These are phyloP conservation scores for Xerocomellus chrysenteron DNA, from an alignment of 768 basidiomycete genomes.

Conservation along the genomic window DNA sequence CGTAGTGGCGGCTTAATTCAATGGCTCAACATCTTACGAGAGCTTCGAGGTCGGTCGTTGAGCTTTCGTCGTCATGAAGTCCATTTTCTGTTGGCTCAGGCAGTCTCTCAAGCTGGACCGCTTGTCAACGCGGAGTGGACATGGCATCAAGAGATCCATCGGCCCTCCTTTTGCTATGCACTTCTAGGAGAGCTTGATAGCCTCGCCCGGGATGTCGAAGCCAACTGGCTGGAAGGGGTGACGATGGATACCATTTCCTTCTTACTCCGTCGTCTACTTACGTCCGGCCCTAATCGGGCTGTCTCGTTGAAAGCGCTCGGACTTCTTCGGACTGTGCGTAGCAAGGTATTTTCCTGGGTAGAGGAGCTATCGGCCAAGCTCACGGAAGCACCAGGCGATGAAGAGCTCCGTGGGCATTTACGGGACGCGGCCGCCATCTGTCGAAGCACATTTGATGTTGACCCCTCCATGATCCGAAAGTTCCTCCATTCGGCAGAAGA, in stretches of 20 bases:
- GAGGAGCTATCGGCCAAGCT: slow-evolving; percentile 28
- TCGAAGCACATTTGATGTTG: slow-evolving; percentile 33
- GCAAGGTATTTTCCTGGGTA: slow-evolving; percentile 37
- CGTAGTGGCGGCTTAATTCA: slow-evolving; percentile 45
- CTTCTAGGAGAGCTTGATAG: slow-evolving; percentile 38
- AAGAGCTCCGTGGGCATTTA: slow-evolving; percentile 23
- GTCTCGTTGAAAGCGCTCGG: slow-evolving; percentile 18
- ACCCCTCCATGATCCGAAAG: background rate
- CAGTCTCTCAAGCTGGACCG: slow-evolving; percentile 43
- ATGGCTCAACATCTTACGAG: slow-evolving; percentile 49
- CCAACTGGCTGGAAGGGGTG: slow-evolving; percentile 41
- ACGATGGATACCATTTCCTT: slow-evolving; percentile 35
- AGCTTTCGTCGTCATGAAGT: slow-evolving; percentile 41
- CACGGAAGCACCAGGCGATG: slow-evolving; percentile 8
- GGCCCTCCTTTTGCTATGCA: slow-evolving; percentile 33
- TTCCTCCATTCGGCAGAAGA: slow-evolving; percentile 22
- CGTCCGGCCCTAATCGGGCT: slow-evolving; percentile 13
- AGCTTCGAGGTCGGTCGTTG: slow-evolving; percentile 38
- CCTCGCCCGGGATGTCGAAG: slow-evolving; percentile 35
- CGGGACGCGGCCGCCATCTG: slow-evolving; percentile 41
- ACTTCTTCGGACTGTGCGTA: slow-evolving; percentile 35
- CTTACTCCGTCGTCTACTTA: slow-evolving; percentile 38
- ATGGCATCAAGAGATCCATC: slow-evolving; percentile 43
- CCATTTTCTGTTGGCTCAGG: slow-evolving; percentile 41
- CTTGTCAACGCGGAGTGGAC: slow-evolving; percentile 11